Percentiles rank a stretch among this genome's conserved stretches.
Evolutionary conservation across 2,329 filamentous ascomycete species (phyloP).

Genomic region (Aspergillus fumigatiaffinis): DNA sequence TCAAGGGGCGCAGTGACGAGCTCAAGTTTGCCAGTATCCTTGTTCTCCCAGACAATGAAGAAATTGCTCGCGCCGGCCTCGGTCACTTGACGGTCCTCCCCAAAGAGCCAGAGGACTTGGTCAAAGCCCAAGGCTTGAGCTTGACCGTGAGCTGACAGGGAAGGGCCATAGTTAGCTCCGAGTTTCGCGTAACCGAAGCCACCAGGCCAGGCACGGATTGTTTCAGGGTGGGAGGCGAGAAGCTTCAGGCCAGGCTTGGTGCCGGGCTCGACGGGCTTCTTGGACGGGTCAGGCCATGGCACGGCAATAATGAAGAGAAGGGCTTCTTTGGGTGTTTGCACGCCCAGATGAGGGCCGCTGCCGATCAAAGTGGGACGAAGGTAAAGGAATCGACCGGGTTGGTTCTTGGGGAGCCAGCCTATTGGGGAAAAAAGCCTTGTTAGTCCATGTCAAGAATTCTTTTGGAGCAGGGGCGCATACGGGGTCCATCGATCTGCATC

Average conservation of each 20-base stretch:
- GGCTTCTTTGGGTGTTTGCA: conserved; percentile 76
- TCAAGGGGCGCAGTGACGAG: conserved; percentile 80
- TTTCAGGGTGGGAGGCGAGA: conserved; percentile 74
- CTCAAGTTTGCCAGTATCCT: conserved; percentile 58
- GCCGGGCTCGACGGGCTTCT: conserved; percentile 18
- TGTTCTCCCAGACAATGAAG: conserved; percentile 69
- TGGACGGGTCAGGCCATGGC: conserved; percentile 32
- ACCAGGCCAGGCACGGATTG: conserved; percentile 86
- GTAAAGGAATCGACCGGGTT: conserved; percentile 70
- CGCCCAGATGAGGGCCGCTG: conserved; percentile 73
- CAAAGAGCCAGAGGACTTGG: conserved; percentile 94
- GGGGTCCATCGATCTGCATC: conserved; percentile 59
- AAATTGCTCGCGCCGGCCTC: conserved; percentile 93
- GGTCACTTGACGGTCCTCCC: conserved; percentile 70
- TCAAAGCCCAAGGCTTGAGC: conserved; percentile 71
- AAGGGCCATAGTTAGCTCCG: conserved; percentile 89
- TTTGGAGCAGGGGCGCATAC: conserved; percentile 41
- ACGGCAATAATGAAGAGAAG: conserved; percentile 77
- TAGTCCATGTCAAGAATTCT: not conserved
- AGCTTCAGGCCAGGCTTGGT: conserved; percentile 54
- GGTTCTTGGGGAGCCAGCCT: conserved; percentile 69
- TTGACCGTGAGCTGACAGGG: conserved; percentile 71
- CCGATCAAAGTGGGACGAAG: conserved; percentile 84
- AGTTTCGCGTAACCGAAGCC: conserved; percentile 91
- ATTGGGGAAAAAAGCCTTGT: conserved; percentile 18